A percentile compares a stretch with the other conserved stretches of the same genome.
These are phyloP conservation scores for Aspergillus spinulosporus DNA, from an alignment of 2,329 filamentous ascomycete species.

Conservation along the genomic window DNA sequence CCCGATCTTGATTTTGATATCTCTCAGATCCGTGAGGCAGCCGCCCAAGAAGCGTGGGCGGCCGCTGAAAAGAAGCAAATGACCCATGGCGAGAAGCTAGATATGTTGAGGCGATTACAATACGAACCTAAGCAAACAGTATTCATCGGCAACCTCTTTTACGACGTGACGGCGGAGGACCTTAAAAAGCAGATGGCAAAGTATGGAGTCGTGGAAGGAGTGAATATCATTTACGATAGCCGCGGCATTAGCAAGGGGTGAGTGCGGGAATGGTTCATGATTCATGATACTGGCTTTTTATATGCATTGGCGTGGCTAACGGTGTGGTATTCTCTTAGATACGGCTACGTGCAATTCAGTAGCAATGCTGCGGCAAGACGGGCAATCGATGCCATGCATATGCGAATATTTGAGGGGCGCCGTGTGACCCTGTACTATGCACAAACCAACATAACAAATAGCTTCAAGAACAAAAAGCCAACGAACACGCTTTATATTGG, in stretches of 20 bases:
- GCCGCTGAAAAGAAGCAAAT: background rate
- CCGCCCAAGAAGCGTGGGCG: background rate
- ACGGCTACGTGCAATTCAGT: constrained; percentile 65
- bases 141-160: constrained; percentile 70
- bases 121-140: constrained; percentile 49
- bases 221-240: constrained; percentile 60
- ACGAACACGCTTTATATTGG: constrained; percentile 75
- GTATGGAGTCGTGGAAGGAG: constrained; percentile 56
- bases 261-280: constrained; percentile 20
- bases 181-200: constrained; percentile 60
- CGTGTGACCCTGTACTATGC: constrained; percentile 64
- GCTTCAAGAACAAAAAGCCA: constrained; percentile 45
- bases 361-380: constrained; percentile 53
- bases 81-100: background rate
- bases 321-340: constrained; percentile 46
- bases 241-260: constrained; percentile 70
- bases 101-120: background rate
- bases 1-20: background rate
- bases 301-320: background rate
- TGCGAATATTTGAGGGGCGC: constrained; percentile 64
- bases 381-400: constrained; percentile 60
- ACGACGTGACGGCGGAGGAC: constrained; percentile 64
- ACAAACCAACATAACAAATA: constrained; percentile 24
- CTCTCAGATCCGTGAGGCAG: constrained; percentile 12
- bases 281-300: background rate